These are phyloP conservation scores for Cytospora chrysosperma DNA, from an alignment of 2,329 filamentous ascomycete species.

Conservation along the genomic window DNA sequence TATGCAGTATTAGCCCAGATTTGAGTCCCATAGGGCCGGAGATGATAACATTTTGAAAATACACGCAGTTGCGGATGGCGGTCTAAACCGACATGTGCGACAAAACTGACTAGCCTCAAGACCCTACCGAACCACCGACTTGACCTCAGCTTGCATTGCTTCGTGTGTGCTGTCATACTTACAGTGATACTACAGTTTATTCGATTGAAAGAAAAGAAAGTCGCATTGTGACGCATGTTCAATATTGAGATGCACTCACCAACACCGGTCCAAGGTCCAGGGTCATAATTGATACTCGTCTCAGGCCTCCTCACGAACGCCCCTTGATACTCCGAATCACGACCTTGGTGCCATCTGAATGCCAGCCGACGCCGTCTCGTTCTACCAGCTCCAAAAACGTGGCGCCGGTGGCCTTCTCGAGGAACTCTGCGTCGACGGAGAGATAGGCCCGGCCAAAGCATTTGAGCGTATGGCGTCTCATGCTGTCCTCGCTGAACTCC, in stretches of 20 bases:
- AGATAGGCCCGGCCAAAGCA: slow-evolving; percentile 83
- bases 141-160: neutral
- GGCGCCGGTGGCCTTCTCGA: slow-evolving; percentile 67
- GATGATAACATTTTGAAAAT: neutral
- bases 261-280: neutral
- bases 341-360: slow-evolving; percentile 69
- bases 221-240: neutral
- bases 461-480: slow-evolving; percentile 77
- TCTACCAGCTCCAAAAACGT: slow-evolving; percentile 71
- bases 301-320: slow-evolving; percentile 30
- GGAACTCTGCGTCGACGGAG: slow-evolving; percentile 63
- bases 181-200: neutral
- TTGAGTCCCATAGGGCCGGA: neutral
- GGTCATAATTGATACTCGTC: neutral
- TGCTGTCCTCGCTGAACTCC: slow-evolving; percentile 74
- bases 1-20: neutral
- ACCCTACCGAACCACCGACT: neutral
- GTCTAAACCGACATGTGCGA: neutral
- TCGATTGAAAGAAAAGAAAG: neutral
- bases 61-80: neutral
- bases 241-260: slow-evolving; percentile 10
- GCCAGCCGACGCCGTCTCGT: slow-evolving; percentile 79
- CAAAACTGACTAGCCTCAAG: neutral
- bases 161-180: neutral
- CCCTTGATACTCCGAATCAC: slow-evolving; percentile 65